Base-by-base conservation (phyloP, 352 stramenopile genomes). In the Pythium phragmitis region DNA sequence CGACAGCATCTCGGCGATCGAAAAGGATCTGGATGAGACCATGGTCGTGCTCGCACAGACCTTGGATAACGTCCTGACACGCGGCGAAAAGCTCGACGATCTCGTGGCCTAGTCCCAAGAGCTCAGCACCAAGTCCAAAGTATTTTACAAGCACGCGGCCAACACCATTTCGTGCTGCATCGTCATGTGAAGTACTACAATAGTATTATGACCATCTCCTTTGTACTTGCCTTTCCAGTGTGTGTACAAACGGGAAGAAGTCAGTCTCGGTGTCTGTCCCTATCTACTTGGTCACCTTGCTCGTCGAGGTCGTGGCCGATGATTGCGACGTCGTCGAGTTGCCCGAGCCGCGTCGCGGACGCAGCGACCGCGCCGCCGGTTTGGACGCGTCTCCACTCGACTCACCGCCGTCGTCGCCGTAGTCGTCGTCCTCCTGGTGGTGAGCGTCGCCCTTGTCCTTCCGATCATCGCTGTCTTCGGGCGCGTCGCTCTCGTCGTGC, bases 101-200 rank as follows among this genome's bases (percentile, higher is more conserved):
- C 85, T 99, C 16, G 98, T 99, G 52, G 97, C 98, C 69, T 98
- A 98, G 71, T 99, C 92, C 65, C 94, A 99, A 75, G 97, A 99
- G 73, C 82, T 99, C 62, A 98, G 89, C 68, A 94, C 85, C 67
- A 97, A 99, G 79, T 99, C 94, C 55, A 99, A 99, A 86, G 97
- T 99, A 79, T 99, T 99, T 80, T 99, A 99, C 90, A 99, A 98
- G 75, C 94, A 99, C 70, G 97, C 98, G 33, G 98, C 98, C 78
- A 98, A 99, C 85, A 99, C 97, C 66, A 99, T 99, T 84, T 96
- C 87, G 66, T 99, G 98, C 85, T 99, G 97, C 83, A 84, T 98
- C 43, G 75, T 96, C 63, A 94, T 94, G 86, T 94, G 85, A 83
- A 68, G 12, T n/a, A 21, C 39, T 30, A 30, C 26, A 30, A 30